Percentiles rank a stretch among this genome's conserved stretches.
Conservation (phyloP, 2,329 filamentous ascomycete species). For the Phyllosticta paracitricarpa region DNA sequence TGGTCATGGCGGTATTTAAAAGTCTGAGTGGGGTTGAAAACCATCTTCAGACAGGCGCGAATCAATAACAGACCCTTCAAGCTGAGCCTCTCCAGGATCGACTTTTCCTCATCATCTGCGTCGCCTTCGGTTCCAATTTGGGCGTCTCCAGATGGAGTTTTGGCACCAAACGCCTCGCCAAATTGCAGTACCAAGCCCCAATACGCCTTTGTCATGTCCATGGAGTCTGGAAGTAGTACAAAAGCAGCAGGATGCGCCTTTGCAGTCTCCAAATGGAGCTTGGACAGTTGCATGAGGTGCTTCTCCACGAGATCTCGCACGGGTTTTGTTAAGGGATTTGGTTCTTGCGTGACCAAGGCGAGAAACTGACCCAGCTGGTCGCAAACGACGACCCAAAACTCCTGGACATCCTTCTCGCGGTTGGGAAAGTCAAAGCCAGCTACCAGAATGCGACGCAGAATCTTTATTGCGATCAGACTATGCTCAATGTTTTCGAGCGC, state of each 20-base stretch:
- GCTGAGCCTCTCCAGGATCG: conserved; percentile 66
- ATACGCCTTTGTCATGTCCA: conserved; percentile 69
- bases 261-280: conserved; percentile 82
- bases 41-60: conserved; percentile 74
- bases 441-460: conserved; percentile 67
- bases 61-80: conserved; percentile 76
- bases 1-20: conserved; percentile 74
- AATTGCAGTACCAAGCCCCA: conserved; percentile 74
- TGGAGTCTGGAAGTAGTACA: conserved; percentile 66
- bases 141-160: conserved; percentile 18
- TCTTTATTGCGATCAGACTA: conserved; percentile 69
- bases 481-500: conserved; percentile 59
- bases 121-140: conserved; percentile 34
- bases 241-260: conserved; percentile 73
- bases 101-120: conserved; percentile 36
- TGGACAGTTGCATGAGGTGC: conserved; percentile 81
- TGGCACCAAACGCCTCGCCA: conserved; percentile 60
- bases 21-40: conserved; percentile 67
- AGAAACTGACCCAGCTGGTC: conserved; percentile 71
- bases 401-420: conserved; percentile 61
- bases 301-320: conserved; percentile 63
- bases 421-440: conserved; percentile 78
- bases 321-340: conserved; percentile 37
- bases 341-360: conserved; percentile 48
- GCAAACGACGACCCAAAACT: conserved; percentile 73